Evolutionary conservation across 257 asterid genomes (phyloP).

Genomic region (Echium plantagineum): DNA sequence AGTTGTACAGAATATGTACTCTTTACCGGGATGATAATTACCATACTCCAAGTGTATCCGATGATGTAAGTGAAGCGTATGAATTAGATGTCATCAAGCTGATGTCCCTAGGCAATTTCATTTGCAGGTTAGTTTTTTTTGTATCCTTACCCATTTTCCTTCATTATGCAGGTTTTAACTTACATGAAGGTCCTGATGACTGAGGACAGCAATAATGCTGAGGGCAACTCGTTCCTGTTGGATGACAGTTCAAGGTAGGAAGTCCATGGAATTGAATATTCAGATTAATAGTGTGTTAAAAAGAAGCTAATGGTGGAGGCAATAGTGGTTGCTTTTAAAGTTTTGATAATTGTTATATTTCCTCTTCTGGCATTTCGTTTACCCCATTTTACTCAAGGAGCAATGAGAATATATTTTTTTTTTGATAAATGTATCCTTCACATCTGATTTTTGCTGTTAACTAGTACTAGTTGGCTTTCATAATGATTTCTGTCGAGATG

Average conservation of each 20-base stretch:
- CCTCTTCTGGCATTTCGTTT: neutral
- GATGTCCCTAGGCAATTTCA: neutral
- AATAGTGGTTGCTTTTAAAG: neutral
- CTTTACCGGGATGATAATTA: slow-evolving; percentile 91
- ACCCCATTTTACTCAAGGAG: neutral
- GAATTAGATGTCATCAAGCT: neutral
- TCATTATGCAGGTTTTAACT: slow-evolving; percentile 60
- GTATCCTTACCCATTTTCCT: neutral
- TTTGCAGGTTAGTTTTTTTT: neutral
- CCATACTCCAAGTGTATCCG: slow-evolving; percentile 85
- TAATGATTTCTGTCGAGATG: neutral
- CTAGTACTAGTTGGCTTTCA: neutral
- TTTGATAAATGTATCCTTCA: neutral
- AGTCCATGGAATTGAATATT: neutral
- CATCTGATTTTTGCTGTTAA: neutral
- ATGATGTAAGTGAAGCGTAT: slow-evolving; percentile 45
- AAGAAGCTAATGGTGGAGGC: neutral
- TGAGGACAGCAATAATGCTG: slow-evolving; percentile 79
- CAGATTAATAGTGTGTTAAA: no score
- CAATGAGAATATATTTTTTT: neutral
- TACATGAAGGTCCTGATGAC: slow-evolving; percentile 97
- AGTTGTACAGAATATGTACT: slow-evolving; percentile 94
- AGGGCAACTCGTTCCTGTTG: slow-evolving; percentile 76
- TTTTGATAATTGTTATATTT: neutral
- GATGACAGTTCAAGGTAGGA: slow-evolving; percentile 88